Evolutionary conservation across 768 basidiomycete species (phyloP).

Genomic region (Leccinellum albellum): DNA sequence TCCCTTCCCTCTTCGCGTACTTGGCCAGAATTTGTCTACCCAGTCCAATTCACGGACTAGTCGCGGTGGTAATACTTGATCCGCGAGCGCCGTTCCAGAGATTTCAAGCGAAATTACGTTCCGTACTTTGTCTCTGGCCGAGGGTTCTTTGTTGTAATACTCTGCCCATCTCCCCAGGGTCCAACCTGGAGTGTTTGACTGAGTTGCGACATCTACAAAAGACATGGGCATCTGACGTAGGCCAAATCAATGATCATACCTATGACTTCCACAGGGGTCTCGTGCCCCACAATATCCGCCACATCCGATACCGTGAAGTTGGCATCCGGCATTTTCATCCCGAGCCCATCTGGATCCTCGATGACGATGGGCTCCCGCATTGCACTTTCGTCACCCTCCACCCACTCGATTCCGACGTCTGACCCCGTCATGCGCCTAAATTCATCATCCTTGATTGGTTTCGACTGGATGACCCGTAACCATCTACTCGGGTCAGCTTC

Average conservation of each 20-base stretch:
- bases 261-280: constrained; percentile 85
- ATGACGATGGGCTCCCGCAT: constrained; percentile 84
- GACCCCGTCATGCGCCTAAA: constrained; percentile 67
- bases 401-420: constrained; percentile 70
- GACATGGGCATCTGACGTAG: constrained; percentile 1
- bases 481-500: constrained; percentile 62
- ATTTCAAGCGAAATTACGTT: constrained; percentile 97
- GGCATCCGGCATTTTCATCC: constrained; percentile 81
- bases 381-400: constrained; percentile 66
- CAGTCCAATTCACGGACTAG: constrained; percentile 89
- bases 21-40: constrained; percentile 96
- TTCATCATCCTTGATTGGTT: constrained; percentile 54
- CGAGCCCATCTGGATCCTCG: constrained; percentile 72
- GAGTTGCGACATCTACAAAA: constrained; percentile 75
- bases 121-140: constrained; percentile 76
- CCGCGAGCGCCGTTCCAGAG: constrained; percentile 76
- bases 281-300: constrained; percentile 71
- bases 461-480: constrained; percentile 65
- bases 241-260: constrained; percentile 44
- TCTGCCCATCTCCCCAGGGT: constrained; percentile 87
- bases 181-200: constrained; percentile 85
- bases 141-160: constrained; percentile 69
- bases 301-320: constrained; percentile 78
- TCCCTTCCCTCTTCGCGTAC: constrained; percentile 65
- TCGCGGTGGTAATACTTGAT: constrained; percentile 76